Evolutionary conservation across 495 filamentous ascomycete genomes (phyloP), one percentile per base, ranked within the genome.

Genomic region (Penicillium herquei): DNA sequence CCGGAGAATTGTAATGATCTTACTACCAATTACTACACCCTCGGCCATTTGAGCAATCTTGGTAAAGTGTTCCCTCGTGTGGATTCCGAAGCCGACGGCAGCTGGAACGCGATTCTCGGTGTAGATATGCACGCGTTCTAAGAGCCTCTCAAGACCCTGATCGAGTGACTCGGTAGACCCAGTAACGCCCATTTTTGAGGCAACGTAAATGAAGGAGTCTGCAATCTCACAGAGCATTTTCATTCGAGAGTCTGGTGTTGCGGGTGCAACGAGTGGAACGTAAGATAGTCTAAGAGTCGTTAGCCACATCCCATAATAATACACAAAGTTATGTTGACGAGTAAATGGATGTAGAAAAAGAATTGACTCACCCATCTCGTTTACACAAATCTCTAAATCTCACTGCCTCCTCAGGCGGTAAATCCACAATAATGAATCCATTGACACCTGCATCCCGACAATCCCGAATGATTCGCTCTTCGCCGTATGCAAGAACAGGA

Each of bases 131-230:
- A 98, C 94, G 2, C 89, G 83, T 41, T 79, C 78, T 55, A 98
- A 78, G 26, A 98, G 81, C 43, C 88, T 86, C 13, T 91, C 88
- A 9, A 98, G 81, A 51, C 87, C 86, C 39, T 81, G 72, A 68
- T 88, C 96, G 56, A 98, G 78, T 30, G 81, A 85, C 31, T 92
- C 91, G 0, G 87, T 87, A 17, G 91, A 94, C 60, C 94, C 94
- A 2, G 94, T 98, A 34, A 97, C 92, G 57, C 94, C 94, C 90
- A 97, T 96, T 56, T 93, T 83, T 3, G 94, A 98, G 17, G 98
- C 95, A 53, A 99, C 94, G 70, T 99, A 99, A 73, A 99, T 95
- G 78, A 99, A 99, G 8, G 92, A 96, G 73, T 98, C 93, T 62
- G 95, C 94, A 47, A 99, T 95, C 72, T 89, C 86, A 82, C 94